A percentile compares a stretch with the other conserved stretches of the same genome.
Evolutionary conservation across 805 yeast genomes (phyloP).

Genomic region (Teunomyces stri): DNA sequence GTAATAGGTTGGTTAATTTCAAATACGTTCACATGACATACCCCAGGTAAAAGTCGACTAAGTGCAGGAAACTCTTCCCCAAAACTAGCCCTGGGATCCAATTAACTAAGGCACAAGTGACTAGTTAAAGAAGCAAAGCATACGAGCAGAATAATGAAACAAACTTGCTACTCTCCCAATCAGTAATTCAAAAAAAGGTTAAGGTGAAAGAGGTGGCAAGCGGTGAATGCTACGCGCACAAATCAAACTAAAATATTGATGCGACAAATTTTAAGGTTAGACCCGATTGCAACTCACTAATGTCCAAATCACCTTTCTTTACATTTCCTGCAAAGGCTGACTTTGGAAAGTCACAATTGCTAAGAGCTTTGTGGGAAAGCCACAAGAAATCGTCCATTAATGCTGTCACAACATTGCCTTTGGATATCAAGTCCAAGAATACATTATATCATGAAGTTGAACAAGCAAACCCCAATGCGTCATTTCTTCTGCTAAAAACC

Average conservation of each 20-base stretch:
- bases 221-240: no score
- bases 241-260: background rate
- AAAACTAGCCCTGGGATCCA: no score
- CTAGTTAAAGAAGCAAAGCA: no score
- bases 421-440: constrained; percentile 22
- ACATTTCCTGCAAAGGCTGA: constrained; percentile 5
- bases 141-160: no score
- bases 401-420: constrained; percentile 31
- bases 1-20: background rate
- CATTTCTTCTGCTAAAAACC: constrained; percentile 16
- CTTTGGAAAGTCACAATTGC: constrained; percentile 13
- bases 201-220: no score
- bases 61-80: no score
- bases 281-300: background rate
- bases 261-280: background rate
- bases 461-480: constrained; percentile 14
- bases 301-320: constrained; percentile 2
- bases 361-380: constrained; percentile 15
- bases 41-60: no score
- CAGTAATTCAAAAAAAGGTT: no score
- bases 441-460: constrained; percentile 26
- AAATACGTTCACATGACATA: background rate
- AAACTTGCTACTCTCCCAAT: no score
- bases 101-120: no score
- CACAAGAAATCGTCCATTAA: constrained; percentile 16